Conservation (phyloP, 192 early-diverging fungal species). For the Funneliformis mosseae region DNA sequence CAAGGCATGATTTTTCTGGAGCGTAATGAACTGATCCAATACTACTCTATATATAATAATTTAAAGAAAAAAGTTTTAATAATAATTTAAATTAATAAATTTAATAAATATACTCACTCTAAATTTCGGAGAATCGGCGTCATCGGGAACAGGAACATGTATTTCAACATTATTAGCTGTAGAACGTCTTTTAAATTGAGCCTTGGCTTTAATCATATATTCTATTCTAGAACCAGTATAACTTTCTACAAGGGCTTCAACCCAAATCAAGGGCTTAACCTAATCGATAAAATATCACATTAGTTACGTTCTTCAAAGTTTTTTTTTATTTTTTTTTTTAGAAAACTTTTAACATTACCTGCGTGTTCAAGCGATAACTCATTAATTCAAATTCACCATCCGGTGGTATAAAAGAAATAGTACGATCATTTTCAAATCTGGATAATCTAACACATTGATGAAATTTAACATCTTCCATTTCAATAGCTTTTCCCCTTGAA, state of each 20-base stretch:
- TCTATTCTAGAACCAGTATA: constrained; percentile 93
- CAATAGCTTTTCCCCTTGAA: constrained; percentile 78
- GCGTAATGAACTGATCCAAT: constrained; percentile 89
- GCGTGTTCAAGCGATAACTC: constrained; percentile 86
- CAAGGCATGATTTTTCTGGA: constrained; percentile 91
- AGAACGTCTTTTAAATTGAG: constrained; percentile 96
- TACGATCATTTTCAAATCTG: constrained; percentile 85
- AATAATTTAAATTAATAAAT: not conserved
- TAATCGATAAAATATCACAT: constrained; percentile 13
- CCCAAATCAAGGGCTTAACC: constrained; percentile 83
- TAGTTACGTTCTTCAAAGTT: not conserved
- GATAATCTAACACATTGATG: constrained; percentile 90
- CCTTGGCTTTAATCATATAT: constrained; percentile 95
- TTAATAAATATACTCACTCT: constrained; percentile 54
- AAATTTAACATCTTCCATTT: constrained; percentile 91
- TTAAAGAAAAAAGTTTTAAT: not conserved
- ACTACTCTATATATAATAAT: constrained; percentile 55
- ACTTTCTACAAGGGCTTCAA: constrained; percentile 80
- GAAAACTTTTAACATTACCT: constrained; percentile 41
- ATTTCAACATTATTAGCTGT: constrained; percentile 99
- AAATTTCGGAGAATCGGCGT: constrained; percentile 96
- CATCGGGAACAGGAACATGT: constrained; percentile 94
- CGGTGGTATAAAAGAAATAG: constrained; percentile 87
- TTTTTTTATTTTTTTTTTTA: too few species aligned
- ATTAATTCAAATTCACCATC: constrained; percentile 93